Evolutionary conservation across 257 asterid genomes (phyloP).

Genomic region (Solanum sparsipilum): DNA sequence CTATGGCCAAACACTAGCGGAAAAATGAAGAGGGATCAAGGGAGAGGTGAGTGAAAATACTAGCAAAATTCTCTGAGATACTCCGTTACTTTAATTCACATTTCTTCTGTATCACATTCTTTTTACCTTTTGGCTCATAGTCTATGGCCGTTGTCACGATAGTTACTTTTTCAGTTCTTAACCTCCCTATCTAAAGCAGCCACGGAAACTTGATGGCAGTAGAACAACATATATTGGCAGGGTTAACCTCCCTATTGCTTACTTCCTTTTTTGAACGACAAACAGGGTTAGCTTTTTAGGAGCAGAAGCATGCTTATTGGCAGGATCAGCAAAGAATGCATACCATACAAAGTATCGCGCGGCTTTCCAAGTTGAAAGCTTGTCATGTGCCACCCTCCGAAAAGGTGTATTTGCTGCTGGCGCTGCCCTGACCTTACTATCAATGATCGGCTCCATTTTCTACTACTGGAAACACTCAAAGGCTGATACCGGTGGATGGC

Average conservation of each 20-base stretch:
- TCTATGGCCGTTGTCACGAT: background rate
- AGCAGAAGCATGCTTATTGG: conserved; percentile 88
- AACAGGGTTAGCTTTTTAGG: conserved; percentile 82
- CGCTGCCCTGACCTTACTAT: conserved; percentile 58
- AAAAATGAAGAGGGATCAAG: background rate
- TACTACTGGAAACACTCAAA: conserved; percentile 81
- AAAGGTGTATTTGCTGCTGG: conserved; percentile 96
- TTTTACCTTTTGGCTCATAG: background rate
- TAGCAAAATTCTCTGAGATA: background rate
- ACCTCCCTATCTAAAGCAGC: background rate
- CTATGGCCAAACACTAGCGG: background rate
- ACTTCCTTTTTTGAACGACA: background rate
- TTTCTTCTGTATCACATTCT: background rate
- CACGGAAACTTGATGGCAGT: background rate
- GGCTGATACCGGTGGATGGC: conserved; percentile 94
- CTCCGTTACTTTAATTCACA: background rate
- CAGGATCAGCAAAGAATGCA: conserved; percentile 91
- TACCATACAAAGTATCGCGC: conserved; percentile 91
- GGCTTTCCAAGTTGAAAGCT: conserved; percentile 33
- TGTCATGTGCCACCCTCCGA: conserved; percentile 85
- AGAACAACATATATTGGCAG: background rate
- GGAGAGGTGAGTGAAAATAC: background rate
- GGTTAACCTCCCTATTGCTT: no score
- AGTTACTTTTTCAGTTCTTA: background rate
- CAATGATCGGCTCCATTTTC: conserved; percentile 43